Percentiles rank a stretch among this genome's conserved stretches.
Evolutionary conservation across 495 filamentous ascomycete species (phyloP).

Genomic region (Articulospora tetracladia): DNA sequence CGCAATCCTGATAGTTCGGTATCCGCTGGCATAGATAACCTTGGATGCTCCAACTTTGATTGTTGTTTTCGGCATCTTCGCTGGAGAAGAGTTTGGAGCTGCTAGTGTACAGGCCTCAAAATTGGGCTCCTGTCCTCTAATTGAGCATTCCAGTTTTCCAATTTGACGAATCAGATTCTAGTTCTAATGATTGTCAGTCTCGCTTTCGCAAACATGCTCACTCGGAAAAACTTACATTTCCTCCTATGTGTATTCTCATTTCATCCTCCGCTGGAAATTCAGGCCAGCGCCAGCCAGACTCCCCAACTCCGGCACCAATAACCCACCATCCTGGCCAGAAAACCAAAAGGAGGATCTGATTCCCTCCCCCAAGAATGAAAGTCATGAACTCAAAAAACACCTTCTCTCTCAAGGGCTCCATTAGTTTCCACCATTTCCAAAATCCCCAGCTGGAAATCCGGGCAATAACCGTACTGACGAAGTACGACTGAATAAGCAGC

Average conservation of each 20-base stretch:
- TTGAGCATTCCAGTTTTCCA: background rate
- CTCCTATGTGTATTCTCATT: background rate
- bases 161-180: background rate
- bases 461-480: background rate
- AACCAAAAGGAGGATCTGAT: constrained; percentile 14
- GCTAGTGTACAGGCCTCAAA: no score
- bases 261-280: background rate
- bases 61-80: no score
- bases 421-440: constrained; percentile 14
- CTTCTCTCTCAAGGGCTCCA: constrained; percentile 15
- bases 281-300: constrained; percentile 8
- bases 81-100: no score
- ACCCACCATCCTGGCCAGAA: constrained; percentile 26
- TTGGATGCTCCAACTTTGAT: no score
- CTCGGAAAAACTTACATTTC: no score
- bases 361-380: constrained; percentile 21
- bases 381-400: constrained; percentile 18
- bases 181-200: background rate
- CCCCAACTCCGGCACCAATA: constrained; percentile 7
- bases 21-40: no score
- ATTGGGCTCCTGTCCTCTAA: no score
- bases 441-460: background rate
- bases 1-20: no score
- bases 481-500: constrained; percentile 10
- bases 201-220: no score